These are phyloP conservation scores for Ilex aquifolium DNA, from an alignment of 257 asterid genomes.

Conservation along the genomic window DNA sequence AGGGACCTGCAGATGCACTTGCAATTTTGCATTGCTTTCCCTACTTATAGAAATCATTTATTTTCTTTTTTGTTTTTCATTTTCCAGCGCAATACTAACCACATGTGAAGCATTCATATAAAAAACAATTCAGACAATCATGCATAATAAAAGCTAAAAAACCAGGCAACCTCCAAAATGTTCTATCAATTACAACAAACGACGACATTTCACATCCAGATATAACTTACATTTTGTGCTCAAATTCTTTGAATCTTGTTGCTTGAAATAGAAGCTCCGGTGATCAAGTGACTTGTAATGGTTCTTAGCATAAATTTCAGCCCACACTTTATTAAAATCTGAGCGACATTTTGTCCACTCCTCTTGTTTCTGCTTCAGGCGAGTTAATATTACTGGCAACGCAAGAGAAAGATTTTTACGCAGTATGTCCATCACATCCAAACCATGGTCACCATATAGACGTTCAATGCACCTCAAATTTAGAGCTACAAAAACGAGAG, in stretches of 20 bases:
- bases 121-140: background rate
- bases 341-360: constrained; percentile 91
- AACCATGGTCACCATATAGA: constrained; percentile 97
- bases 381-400: constrained; percentile 79
- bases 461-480: constrained; percentile 95
- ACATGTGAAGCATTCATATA: too few species aligned
- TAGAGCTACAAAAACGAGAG: constrained; percentile 47
- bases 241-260: constrained; percentile 93
- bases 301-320: constrained; percentile 88
- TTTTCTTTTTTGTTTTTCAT: too few species aligned
- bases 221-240: constrained; percentile 80
- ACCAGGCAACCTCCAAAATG: background rate
- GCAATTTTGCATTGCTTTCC: too few species aligned
- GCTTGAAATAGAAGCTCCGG: constrained; percentile 98
- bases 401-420: constrained; percentile 76
- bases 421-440: constrained; percentile 86
- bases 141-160: background rate
- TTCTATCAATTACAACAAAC: background rate
- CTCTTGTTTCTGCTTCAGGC: constrained; percentile 96
- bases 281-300: constrained; percentile 97
- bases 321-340: constrained; percentile 96
- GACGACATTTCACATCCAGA: constrained; percentile 4
- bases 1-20: too few species aligned
- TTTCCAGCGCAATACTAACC: too few species aligned
- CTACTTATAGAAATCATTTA: too few species aligned